phyloP scores from a whole-genome alignment of 2,329 filamentous ascomycete species.

The Penicillium sp. region DNA sequence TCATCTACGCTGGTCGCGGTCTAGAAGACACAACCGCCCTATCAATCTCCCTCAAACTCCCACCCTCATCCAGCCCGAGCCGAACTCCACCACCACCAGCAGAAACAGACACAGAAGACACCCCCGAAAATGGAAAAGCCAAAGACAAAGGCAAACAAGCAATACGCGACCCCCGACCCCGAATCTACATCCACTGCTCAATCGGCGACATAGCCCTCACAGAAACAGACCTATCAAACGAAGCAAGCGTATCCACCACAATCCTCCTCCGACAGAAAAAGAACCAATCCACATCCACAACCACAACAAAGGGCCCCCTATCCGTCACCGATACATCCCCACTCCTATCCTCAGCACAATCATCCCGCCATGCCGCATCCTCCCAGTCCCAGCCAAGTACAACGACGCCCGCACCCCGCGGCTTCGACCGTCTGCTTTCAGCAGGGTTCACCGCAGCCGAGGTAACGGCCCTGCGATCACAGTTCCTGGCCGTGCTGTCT shows the following conservation, averaged over 20 bases:
- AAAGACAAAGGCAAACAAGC: conserved; percentile 70
- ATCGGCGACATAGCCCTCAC: conserved; percentile 73
- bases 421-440: conserved; percentile 80
- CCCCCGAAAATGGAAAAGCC: conserved; percentile 52
- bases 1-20: conserved; percentile 86
- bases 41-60: conserved; percentile 62
- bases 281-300: too few relatives aligned
- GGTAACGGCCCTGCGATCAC: conserved; percentile 76
- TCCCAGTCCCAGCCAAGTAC: conserved; percentile 12
- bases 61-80: conserved; percentile 54
- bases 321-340: not conserved
- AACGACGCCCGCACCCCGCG: conserved; percentile 58
- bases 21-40: conserved; percentile 71
- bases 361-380: not conserved
- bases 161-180: conserved; percentile 49
- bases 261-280: conserved; percentile 21
- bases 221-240: conserved; percentile 63
- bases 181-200: conserved; percentile 89
- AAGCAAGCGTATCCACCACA: conserved; percentile 49
- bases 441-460: conserved; percentile 80
- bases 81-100: conserved; percentile 36
- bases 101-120: conserved; percentile 16
- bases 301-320: not conserved
- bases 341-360: not conserved
- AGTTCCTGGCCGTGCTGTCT: conserved; percentile 82